Conservation (phyloP, 495 filamentous ascomycete genomes). For the Hyphodiscus hymeniophilus region DNA sequence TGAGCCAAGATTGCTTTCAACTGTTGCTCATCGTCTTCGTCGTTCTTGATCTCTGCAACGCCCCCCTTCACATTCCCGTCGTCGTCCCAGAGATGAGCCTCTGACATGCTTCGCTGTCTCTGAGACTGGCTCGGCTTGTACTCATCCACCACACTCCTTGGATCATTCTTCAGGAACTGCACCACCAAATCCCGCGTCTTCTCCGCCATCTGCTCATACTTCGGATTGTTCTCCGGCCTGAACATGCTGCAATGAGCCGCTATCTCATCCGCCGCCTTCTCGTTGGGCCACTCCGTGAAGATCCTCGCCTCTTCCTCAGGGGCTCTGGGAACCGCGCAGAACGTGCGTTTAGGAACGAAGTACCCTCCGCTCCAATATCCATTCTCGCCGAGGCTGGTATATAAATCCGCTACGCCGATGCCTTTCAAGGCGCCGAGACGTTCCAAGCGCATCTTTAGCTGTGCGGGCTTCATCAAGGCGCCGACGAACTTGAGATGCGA, state of each 20-base stretch:
- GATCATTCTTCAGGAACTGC: conserved; percentile 36
- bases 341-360: conserved; percentile 44
- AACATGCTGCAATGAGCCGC: conserved; percentile 84
- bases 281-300: conserved; percentile 5
- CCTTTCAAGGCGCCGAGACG: conserved; percentile 14
- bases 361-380: conserved; percentile 45
- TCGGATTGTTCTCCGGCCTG: conserved; percentile 63
- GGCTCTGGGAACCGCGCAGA: conserved; percentile 36
- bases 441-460: conserved; percentile 52
- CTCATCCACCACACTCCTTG: conserved; percentile 8
- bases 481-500: conserved; percentile 91
- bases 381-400: conserved; percentile 38
- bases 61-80: conserved; percentile 11
- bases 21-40: conserved; percentile 9
- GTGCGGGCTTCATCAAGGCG: conserved; percentile 66
- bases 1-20: conserved; percentile 12
- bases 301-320: conserved; percentile 16
- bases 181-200: conserved; percentile 53
- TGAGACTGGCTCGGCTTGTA: conserved; percentile 8
- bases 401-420: conserved; percentile 26
- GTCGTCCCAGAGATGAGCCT: conserved; percentile 14
- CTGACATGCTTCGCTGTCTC: conserved; percentile 3
- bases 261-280: conserved; percentile 56
- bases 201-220: conserved; percentile 59
- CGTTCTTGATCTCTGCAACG: not conserved